phyloP scores from a whole-genome alignment of 2,329 filamentous ascomycete genomes.

The Fusarium sp. region DNA sequence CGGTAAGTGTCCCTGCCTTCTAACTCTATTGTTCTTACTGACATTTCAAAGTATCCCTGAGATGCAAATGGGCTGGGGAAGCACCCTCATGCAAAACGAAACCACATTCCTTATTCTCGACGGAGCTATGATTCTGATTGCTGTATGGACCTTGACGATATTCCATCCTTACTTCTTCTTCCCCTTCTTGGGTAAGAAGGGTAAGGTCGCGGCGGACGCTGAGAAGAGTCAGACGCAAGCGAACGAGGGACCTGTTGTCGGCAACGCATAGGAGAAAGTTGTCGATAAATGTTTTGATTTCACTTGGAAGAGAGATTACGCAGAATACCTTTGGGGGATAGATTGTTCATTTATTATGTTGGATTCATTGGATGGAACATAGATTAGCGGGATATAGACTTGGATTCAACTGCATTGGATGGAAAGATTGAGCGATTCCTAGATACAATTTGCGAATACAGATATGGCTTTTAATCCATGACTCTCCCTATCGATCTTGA shows the following conservation, averaged over 20 bases:
- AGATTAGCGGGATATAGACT: neutral
- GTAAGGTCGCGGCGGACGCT: neutral
- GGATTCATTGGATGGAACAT: no score
- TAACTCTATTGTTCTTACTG: neutral
- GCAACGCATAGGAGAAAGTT: neutral
- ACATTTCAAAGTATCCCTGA: constrained; percentile 22
- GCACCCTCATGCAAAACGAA: constrained; percentile 37
- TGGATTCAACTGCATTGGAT: no score
- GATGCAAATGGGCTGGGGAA: constrained; percentile 41
- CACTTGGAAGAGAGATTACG: neutral
- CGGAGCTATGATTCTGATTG: constrained; percentile 32
- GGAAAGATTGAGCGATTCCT: neutral
- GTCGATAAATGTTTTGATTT: neutral
- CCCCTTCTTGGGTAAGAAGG: constrained; percentile 23
- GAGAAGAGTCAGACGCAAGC: neutral
- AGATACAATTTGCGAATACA: neutral
- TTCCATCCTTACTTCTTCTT: constrained; percentile 37
- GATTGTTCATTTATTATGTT: neutral
- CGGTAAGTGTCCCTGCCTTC: neutral
- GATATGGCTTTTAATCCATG: no score
- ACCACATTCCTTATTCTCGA: constrained; percentile 36
- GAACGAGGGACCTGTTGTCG: neutral
- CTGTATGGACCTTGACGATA: constrained; percentile 31
- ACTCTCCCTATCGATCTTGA: no score
- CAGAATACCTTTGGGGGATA: neutral